Evolutionary conservation across 208 protist species (phyloP), one percentile per base, ranked within the genome.

Genomic region (Crithidia sp.): DNA sequence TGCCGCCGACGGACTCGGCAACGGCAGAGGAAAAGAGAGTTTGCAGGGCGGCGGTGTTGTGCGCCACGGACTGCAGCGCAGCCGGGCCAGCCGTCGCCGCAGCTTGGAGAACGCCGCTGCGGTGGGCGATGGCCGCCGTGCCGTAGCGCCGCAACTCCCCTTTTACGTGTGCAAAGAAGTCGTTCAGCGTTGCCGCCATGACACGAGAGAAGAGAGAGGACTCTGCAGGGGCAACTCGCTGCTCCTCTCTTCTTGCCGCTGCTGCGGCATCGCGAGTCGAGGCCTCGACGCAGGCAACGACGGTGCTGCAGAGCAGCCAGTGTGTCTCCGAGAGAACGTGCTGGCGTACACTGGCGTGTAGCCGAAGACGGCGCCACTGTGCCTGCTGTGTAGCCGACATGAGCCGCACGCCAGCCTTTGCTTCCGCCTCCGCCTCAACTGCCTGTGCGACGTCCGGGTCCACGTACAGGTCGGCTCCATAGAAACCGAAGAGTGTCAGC

Each of bases 281-380:
- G 2, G n/a, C 43, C 63, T 74, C 74, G 14, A 69, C 54, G 40
- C 49, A 56, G n/a, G 67, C 58, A n/a, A 76, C 28, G 36, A 63
- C 7, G 47, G 40, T 60, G 16, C 13, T 36, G 16, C 67, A 74
- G 58, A 47, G 71, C 19, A 83, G 19, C 64, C 69, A 83, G 16
- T 77, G 65, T 14, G 79, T 69, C 52, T 83, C 79, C 2, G 79
- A 79, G 16, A 79, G 49, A 7, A 60, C 40, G 52, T 76, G 71
- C 53, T 70, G 67, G 63, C 71, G 60, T 17, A 74, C 47, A 12
- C 41, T 49, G 0, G 55, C 44, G 0, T 40, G n/a, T 13, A 67
- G 54, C 6, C 57, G 60, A 49, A 62, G 14, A 10, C 54, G 64
- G 2, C 58, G 56, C 55, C 62, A 76, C 47, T 71, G 55, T 10